Evolutionary conservation across 208 protist species (phyloP).

Genomic region (Acanthamoeba lenticulata): DNA sequence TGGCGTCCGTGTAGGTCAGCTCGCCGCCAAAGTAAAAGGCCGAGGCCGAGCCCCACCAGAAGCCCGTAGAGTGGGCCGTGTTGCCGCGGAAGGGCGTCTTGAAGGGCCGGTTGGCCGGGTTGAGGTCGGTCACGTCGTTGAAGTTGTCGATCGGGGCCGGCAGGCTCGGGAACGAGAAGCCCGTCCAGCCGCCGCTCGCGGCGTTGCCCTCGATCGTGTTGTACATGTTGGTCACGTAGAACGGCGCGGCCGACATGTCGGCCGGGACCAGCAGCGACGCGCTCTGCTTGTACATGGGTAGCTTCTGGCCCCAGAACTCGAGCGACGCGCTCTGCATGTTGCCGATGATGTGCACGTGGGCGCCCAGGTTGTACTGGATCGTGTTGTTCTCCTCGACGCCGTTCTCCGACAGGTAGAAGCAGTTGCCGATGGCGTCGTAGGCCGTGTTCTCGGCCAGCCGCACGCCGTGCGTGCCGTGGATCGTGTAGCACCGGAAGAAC

Average conservation of each 20-base stretch:
- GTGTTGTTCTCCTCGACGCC: constrained; percentile 84
- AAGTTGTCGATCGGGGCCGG: neutral
- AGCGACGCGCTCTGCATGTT: neutral
- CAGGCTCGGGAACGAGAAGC: constrained; percentile 64
- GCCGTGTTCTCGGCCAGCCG: constrained; percentile 75
- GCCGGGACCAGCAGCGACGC: constrained; percentile 67
- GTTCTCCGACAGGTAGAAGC: constrained; percentile 84
- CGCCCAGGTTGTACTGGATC: constrained; percentile 80
- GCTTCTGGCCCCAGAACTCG: neutral
- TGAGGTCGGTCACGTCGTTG: neutral
- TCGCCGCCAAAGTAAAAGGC: neutral
- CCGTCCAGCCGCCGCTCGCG: no score
- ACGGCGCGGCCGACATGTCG: no score
- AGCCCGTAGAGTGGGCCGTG: constrained; percentile 34
- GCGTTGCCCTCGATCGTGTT: no score
- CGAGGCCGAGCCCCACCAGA: neutral
- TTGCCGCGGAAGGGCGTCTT: no score
- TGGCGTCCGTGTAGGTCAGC: neutral
- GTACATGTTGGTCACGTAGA: no score
- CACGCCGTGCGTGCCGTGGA: constrained; percentile 73
- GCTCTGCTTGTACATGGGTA: neutral
- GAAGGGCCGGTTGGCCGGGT: neutral
- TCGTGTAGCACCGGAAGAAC: constrained; percentile 79
- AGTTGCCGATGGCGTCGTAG: constrained; percentile 82
- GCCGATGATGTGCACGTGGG: constrained; percentile 79